Evolutionary conservation across 768 basidiomycete genomes (phyloP).

Genomic region (Xerocomus potaroensis): DNA sequence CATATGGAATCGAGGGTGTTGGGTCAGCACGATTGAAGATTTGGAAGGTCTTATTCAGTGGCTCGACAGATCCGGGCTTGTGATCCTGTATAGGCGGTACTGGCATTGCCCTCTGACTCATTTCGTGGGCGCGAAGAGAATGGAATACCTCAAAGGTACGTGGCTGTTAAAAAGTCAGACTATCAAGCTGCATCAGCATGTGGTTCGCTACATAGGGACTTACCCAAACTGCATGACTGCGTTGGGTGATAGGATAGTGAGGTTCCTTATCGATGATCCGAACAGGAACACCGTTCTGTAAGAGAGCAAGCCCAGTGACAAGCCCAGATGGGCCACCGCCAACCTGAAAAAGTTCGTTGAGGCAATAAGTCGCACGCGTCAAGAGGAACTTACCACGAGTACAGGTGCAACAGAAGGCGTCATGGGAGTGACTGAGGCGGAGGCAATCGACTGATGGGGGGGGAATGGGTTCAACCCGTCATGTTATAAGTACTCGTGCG

Average conservation of each 20-base stretch:
- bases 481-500: no score
- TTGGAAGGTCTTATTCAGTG: constrained; percentile 6
- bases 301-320: constrained; percentile 29
- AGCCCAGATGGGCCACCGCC: constrained; percentile 31
- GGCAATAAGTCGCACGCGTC: background rate
- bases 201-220: background rate
- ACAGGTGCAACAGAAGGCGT: constrained; percentile 11
- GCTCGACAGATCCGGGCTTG: constrained; percentile 21
- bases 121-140: constrained; percentile 36
- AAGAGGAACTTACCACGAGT: constrained; percentile 17
- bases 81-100: constrained; percentile 33
- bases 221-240: constrained; percentile 39
- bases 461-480: no score
- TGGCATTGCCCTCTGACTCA: constrained; percentile 28
- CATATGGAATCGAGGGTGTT: constrained; percentile 28
- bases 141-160: constrained; percentile 43
- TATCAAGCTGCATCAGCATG: no score
- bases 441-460: no score
- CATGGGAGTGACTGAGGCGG: no score
- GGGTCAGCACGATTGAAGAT: constrained; percentile 10
- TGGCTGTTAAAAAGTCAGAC: constrained; percentile 8
- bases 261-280: constrained; percentile 49
- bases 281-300: constrained; percentile 44
- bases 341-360: constrained; percentile 9
- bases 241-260: constrained; percentile 33